These are phyloP conservation scores for Blastobotrys indianensis DNA, from an alignment of 1,139 yeast species.

Conservation along the genomic window DNA sequence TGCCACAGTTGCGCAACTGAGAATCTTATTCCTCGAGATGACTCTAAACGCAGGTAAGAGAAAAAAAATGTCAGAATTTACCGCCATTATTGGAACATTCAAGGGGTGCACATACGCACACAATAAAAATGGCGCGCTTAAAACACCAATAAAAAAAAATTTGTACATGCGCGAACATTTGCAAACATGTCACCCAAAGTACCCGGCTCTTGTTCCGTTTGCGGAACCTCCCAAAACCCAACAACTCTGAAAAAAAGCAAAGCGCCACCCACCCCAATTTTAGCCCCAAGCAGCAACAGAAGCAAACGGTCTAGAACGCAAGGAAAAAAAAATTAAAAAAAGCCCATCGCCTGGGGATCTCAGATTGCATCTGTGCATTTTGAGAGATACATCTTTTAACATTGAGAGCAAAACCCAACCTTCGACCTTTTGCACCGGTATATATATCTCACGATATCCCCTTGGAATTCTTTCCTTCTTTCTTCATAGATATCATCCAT, in stretches of 20 bases:
- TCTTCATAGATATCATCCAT: too few species aligned
- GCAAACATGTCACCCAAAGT: background rate
- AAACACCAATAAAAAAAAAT: background rate
- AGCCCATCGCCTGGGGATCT: constrained; percentile 3
- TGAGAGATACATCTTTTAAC: too few species aligned
- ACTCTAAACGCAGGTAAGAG: too few species aligned
- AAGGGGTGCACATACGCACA: too few species aligned
- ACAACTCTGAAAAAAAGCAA: background rate
- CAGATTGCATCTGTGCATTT: background rate
- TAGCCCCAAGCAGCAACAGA: background rate
- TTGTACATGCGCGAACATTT: background rate
- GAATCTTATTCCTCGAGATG: too few species aligned
- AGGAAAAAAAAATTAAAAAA: background rate
- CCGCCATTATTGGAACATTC: too few species aligned
- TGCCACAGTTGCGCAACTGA: too few species aligned
- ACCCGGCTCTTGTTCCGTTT: background rate
- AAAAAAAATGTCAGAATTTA: too few species aligned
- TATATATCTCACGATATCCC: background rate
- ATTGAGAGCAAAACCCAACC: too few species aligned
- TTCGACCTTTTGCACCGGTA: background rate
- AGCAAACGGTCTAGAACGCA: background rate
- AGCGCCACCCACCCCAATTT: too few species aligned
- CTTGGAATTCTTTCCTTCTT: background rate
- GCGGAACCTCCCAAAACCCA: background rate
- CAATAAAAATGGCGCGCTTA: background rate